Evolutionary conservation across 2,329 filamentous ascomycete genomes (phyloP).

Genomic region (Alternaria burnsii): DNA sequence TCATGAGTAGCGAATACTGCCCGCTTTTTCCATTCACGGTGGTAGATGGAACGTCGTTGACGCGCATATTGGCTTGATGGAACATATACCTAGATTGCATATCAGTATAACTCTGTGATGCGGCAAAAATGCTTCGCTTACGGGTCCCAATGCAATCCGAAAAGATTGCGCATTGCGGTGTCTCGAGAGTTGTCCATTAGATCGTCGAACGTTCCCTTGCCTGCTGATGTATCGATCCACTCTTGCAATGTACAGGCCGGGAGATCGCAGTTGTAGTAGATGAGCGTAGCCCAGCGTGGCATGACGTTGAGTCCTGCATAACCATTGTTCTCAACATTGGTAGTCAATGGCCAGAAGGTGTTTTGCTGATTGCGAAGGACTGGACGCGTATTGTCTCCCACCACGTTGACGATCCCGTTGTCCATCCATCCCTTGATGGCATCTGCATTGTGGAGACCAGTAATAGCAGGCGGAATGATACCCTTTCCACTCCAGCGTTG

Average conservation of each 20-base stretch:
- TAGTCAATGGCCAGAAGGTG: slow-evolving; percentile 65
- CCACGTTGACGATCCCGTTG: slow-evolving; percentile 66
- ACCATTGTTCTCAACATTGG: slow-evolving; percentile 61
- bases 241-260: slow-evolving; percentile 65
- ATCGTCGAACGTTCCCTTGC: slow-evolving; percentile 62
- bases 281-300: slow-evolving; percentile 68
- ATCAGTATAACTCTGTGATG: slow-evolving; percentile 12
- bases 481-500: slow-evolving; percentile 62
- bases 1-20: slow-evolving; percentile 63
- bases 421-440: slow-evolving; percentile 67
- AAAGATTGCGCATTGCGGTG: slow-evolving; percentile 65
- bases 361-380: slow-evolving; percentile 62
- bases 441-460: slow-evolving; percentile 71
- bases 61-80: slow-evolving; percentile 69
- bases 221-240: slow-evolving; percentile 68
- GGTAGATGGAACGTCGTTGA: slow-evolving; percentile 57
- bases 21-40: slow-evolving; percentile 59
- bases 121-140: slow-evolving; percentile 20
- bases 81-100: slow-evolving; percentile 62
- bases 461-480: slow-evolving; percentile 70
- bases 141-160: slow-evolving; percentile 64
- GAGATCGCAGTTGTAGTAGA: slow-evolving; percentile 71
- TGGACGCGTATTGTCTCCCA: slow-evolving; percentile 70
- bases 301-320: slow-evolving; percentile 65
- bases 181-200: slow-evolving; percentile 61